These are phyloP conservation scores for Chimonanthus praecox DNA, from an alignment of 164 flowering plant species.

Conservation along the genomic window DNA sequence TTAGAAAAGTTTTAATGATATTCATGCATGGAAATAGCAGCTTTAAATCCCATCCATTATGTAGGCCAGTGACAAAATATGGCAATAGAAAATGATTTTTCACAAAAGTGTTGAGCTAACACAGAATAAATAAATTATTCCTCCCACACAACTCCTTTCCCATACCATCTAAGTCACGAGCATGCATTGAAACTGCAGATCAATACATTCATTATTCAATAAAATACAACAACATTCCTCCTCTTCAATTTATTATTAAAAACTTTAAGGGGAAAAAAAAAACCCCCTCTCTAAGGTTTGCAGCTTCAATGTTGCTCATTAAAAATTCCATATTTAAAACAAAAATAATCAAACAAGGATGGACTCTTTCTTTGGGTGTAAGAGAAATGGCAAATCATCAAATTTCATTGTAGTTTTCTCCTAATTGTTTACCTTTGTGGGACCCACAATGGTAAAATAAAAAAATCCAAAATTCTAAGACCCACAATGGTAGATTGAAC, in stretches of 20 bases:
- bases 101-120: slow-evolving; percentile 12
- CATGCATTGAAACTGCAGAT: slow-evolving; percentile 23
- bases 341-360: neutral
- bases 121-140: slow-evolving; percentile 20
- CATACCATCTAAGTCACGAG: slow-evolving; percentile 33
- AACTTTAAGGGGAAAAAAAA: too few relatives aligned
- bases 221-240: slow-evolving; percentile 12
- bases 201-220: neutral
- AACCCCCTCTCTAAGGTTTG: neutral
- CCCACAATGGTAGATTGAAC: too few relatives aligned
- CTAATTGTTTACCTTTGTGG: too few relatives aligned
- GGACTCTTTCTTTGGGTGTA: neutral
- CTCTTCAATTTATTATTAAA: neutral
- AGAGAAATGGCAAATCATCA: too few relatives aligned
- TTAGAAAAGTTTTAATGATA: slow-evolving; percentile 1
- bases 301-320: slow-evolving; percentile 1
- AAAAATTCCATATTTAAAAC: neutral
- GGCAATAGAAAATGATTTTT: slow-evolving; percentile 18
- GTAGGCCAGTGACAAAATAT: slow-evolving; percentile 14
- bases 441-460: too few relatives aligned
- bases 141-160: slow-evolving; percentile 18
- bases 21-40: slow-evolving; percentile 5
- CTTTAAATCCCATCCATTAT: slow-evolving; percentile 17
- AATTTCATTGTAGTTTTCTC: too few relatives aligned
- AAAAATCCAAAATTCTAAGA: too few relatives aligned